These are phyloP conservation scores for Tympanopsis confertula DNA, from an alignment of 2,329 filamentous ascomycete species.

Conservation along the genomic window DNA sequence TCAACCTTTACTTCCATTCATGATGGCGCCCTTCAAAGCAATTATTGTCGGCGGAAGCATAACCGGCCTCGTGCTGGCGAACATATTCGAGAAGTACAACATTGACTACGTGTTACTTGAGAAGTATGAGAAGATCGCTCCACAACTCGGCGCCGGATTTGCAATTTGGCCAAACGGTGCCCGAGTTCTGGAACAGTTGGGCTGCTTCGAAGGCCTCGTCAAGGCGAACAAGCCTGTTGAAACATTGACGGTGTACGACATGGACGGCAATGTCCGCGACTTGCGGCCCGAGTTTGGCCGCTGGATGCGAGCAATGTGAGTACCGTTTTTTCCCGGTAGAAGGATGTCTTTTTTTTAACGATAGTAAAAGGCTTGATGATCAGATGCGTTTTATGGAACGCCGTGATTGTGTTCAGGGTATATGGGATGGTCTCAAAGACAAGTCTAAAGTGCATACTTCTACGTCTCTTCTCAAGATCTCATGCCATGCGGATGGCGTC, in stretches of 20 bases:
- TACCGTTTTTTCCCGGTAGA: too few species aligned
- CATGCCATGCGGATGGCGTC: not conserved
- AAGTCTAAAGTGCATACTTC: not conserved
- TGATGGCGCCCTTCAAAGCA: constrained; percentile 9
- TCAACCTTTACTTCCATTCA: too few species aligned
- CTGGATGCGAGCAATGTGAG: too few species aligned
- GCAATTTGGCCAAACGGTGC: constrained; percentile 14
- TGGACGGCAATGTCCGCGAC: too few species aligned
- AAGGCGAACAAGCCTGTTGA: too few species aligned
- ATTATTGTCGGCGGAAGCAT: constrained; percentile 23
- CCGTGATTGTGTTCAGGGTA: too few species aligned
- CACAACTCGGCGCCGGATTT: constrained; percentile 19
- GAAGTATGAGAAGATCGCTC: constrained; percentile 12
- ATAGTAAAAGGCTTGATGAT: too few species aligned
- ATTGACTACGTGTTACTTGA: constrained; percentile 24
- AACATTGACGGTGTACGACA: too few species aligned
- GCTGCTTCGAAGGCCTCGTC: constrained; percentile 13
- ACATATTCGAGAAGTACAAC: constrained; percentile 15
- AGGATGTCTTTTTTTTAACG: too few species aligned
- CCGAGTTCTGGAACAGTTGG: constrained; percentile 23
- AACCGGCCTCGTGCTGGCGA: constrained; percentile 20
- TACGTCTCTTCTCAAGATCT: not conserved
- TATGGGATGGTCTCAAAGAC: too few species aligned
- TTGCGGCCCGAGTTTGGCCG: too few species aligned
- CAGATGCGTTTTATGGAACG: too few species aligned